Evolutionary conservation across 2,329 filamentous ascomycete genomes (phyloP), one percentile per base, ranked within the genome.

Genomic region (Tolypocladium endophyticum): DNA sequence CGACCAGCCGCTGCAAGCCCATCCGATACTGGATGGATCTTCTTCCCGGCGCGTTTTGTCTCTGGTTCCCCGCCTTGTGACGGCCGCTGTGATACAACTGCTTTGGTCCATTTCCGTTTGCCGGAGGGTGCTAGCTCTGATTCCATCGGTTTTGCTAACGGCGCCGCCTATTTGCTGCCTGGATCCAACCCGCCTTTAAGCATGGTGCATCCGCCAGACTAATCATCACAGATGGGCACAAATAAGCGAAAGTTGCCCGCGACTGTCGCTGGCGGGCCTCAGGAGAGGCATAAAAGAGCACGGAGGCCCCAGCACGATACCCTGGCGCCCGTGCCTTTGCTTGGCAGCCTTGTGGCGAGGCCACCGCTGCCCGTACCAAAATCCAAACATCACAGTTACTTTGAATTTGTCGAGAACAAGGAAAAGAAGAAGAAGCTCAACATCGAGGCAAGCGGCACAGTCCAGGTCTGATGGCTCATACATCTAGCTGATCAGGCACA

Each of bases 351-450:
- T 58, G 71, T 74, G 57, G 73, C 74, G 55, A 77, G 73, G 61
- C 73, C 71, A 54, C 64, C 70, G 58, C 72, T 72, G 39, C 66
- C 70, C 33, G 60, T 72, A 18, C 73, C 78, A 41, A 81, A 77
- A 61, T 72, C 77, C 52, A 84, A 84, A 67, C 82, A 87, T 69
- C 79, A 82, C 64, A 79, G 81, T 18, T 86, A 85, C 67, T 85
- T 84, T 66, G 84, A 87, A 70, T 78, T 86, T 62, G 80, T 86
- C 61, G 81, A 87, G 66, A 87, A 87, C 67, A 79, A 79, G 60
- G 81, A 87, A 64, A 84, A 81, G 69, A 87, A 85, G 70, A 83
- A 83, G 73, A 87, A 84, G 67, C 77, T 87, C 57, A 83, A 87
- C 67, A 80, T 81, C 63, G 65, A 85, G 81, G 85, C 86, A 80